A percentile compares a stretch with the other conserved stretches of the same genome.
These are phyloP conservation scores for Chytridiales sp. DNA, from an alignment of 371 early-diverging fungal species.

Conservation along the genomic window DNA sequence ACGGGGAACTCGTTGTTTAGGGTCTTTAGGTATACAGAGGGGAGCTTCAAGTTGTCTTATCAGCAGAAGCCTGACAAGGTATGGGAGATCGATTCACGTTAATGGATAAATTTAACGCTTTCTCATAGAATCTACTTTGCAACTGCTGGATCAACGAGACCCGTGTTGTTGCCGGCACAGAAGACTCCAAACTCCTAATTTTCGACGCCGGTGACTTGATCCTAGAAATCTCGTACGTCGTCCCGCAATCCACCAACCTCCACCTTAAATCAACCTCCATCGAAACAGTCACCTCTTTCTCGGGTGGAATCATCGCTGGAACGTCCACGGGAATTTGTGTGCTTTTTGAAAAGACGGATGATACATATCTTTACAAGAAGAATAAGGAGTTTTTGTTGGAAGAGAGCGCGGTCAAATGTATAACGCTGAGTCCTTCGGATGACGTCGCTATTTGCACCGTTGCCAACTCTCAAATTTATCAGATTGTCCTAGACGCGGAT, in stretches of 20 bases:
- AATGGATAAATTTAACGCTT: background rate
- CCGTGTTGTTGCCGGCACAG: constrained; percentile 46
- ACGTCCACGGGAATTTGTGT: constrained; percentile 40
- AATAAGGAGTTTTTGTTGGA: constrained; percentile 41
- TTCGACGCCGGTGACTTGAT: constrained; percentile 48
- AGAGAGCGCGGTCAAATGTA: constrained; percentile 33
- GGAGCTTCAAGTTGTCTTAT: constrained; percentile 37
- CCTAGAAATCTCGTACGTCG: constrained; percentile 40
- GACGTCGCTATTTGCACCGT: constrained; percentile 40
- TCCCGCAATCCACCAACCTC: constrained; percentile 19
- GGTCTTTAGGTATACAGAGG: constrained; percentile 39
- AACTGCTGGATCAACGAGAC: constrained; percentile 45
- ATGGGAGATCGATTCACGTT: background rate
- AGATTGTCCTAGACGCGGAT: constrained; percentile 41
- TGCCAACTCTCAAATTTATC: constrained; percentile 41
- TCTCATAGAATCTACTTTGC: constrained; percentile 38
- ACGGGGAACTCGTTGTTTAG: constrained; percentile 43
- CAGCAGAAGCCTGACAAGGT: constrained; percentile 50
- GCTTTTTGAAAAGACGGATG: constrained; percentile 45
- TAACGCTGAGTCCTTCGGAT: constrained; percentile 44
- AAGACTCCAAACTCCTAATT: constrained; percentile 45
- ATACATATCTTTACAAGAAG: constrained; percentile 37
- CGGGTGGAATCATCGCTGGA: constrained; percentile 43
- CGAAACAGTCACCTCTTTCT: constrained; percentile 31
- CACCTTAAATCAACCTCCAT: constrained; percentile 23